Evolutionary conservation across 2,329 filamentous ascomycete genomes (phyloP), one percentile per base, ranked within the genome.

Genomic region (Endoconidiophora polonica): DNA sequence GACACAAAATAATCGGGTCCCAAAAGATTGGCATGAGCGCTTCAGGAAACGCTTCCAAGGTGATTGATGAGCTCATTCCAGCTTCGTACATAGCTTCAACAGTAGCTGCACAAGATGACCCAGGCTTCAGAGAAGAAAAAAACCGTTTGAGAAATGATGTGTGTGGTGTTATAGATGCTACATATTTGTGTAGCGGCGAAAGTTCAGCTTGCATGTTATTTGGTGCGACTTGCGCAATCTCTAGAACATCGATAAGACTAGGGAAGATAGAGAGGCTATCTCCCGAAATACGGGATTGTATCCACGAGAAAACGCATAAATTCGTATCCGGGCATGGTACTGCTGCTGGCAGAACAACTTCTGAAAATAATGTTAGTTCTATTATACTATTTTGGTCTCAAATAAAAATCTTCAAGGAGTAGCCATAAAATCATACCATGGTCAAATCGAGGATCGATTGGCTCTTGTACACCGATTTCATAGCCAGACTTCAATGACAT

Each of bases 41-140:
- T 62, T 94, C 86, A 1, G 91, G 90, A 1, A 96, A 68, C 0
- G 84, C 87, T 55, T 94, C 85, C 14, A 96, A 72, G 45, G 88
- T 67, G 12, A 18, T 29, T 22, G 73, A 68, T 7, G 66, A 64
- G 5, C 73, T 79, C 44, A 94, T 76, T 0, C 81, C 80, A 54
- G 80, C 80, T 41, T 76, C 68, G 52, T 81, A 72, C 66, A 95
- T 80, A 22, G 81, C 71, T 59, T 91, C 81, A 2, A 93, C 81
- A 55, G 83, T 76, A 55, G 81, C 74, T 4, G 74, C 67, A 24
- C 29, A 33, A 10, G 71, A 70, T 47, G 68, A 71, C 12, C 68
- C 67, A 6, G 68, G 63, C 14, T 66, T 68, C 18, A 83, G 65
- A 4, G 72, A 68, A 7, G 70, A 68, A 56, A 90, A 81, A 51